Base-by-base conservation (phyloP, 1,284 basidiomycete genomes). In the Fomitopsis pinicola region DNA sequence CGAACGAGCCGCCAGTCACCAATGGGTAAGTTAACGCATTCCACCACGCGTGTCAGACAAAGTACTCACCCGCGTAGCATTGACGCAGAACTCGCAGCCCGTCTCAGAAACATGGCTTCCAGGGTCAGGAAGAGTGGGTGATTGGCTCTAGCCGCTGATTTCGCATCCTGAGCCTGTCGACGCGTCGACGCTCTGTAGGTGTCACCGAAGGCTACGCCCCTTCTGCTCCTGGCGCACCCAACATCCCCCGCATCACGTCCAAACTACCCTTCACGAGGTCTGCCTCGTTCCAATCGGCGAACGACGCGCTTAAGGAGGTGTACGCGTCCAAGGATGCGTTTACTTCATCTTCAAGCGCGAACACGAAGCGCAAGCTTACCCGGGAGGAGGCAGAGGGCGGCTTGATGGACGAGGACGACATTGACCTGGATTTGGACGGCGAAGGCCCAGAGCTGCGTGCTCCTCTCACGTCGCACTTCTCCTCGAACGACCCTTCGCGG, bases 191-290 rank as follows among this genome's bases (percentile, higher is more conserved):
- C 54, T 14, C 38, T 12, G 19, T 22, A 69, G 68, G 66, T 56
- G 67, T 68, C 54, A 66, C 66, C 28, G 68, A 69, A 35, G 68
- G 67, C 58, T 69, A 68, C 61, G 59, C 66, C 26, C 60, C 65
- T 40, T 63, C 65, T n/a, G 65, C 64, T n/a, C 66, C 66, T 33
- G 61, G 66, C 55, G 65, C 68, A 19, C 60, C 62, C 17, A 64
- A 65, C 55, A 60, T 63, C 42, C 59, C 58, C 30, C 55, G 52
- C n/a, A 57, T 58, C 42, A 63, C 57, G 44, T 62, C 62, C 12
- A 63, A 62, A 33, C 66, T 69, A 26, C 68, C 68, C 1, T 69
- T 69, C 63, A 69, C 67, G 52, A 61, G 66, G 15, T 66, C 68
- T 5, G 64, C 64, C 38, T 65, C 67, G n/a, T 69, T 69, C 64